Evolutionary conservation across 371 early-diverging fungal genomes (phyloP).

Genomic region (Mycotypha africana): DNA sequence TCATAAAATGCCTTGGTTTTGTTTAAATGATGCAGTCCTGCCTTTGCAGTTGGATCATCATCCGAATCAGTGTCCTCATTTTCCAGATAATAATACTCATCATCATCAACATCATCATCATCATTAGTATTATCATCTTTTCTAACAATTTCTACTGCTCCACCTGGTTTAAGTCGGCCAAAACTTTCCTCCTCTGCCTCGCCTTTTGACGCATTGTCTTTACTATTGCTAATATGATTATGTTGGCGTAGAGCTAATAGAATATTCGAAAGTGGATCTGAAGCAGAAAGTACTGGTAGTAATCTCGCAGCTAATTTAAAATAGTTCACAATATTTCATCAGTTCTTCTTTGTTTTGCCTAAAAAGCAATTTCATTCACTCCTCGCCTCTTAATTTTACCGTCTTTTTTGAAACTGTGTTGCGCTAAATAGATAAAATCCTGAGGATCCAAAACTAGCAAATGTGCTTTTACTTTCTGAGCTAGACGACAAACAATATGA

Average conservation of each 20-base stretch:
- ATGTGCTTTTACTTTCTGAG: conserved; percentile 22
- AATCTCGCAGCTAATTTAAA: conserved; percentile 5
- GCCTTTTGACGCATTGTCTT: neutral
- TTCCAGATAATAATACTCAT: conserved; percentile 2
- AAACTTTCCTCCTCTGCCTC: conserved; percentile 1
- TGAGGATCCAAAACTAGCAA: conserved; percentile 39
- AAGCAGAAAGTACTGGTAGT: conserved; percentile 9
- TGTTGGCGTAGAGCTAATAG: conserved; percentile 11
- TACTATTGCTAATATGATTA: neutral
- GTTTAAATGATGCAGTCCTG: too few species aligned
- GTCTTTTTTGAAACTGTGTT: conserved; percentile 25
- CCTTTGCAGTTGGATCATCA: conserved; percentile 1
- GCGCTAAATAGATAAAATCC: conserved; percentile 41
- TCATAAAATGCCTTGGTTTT: conserved; percentile 3
- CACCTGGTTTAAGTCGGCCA: neutral
- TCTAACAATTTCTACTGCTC: neutral
- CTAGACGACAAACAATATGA: conserved; percentile 21
- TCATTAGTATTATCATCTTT: too few species aligned
- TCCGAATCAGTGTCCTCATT: conserved; percentile 1
- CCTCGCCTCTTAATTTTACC: conserved; percentile 4
- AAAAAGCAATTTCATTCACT: too few species aligned
- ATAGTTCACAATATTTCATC: neutral
- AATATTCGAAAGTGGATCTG: conserved; percentile 11
- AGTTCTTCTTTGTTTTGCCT: neutral
- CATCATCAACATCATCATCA: too few species aligned